Conservation (phyloP, 1,284 basidiomycete genomes). For the Trichosporon coremiiforme region DNA sequence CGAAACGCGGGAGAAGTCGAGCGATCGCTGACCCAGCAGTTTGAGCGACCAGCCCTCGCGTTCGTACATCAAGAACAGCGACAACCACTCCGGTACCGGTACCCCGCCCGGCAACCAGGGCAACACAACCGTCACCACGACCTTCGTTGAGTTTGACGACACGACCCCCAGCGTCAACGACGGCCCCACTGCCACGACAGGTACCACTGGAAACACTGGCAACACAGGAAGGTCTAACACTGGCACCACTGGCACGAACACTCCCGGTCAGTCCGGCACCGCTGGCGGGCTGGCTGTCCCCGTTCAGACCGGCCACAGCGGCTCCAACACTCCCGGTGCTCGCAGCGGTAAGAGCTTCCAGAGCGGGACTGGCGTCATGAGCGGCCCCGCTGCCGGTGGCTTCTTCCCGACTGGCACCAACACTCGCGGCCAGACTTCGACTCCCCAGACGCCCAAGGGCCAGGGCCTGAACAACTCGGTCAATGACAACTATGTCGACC, state of each 20-base stretch:
- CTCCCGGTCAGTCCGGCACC: too few relatives aligned
- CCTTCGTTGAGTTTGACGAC: slow-evolving; percentile 8
- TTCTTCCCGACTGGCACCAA: slow-evolving; percentile 1
- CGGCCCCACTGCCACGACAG: neutral
- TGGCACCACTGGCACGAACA: neutral
- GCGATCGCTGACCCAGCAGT: slow-evolving; percentile 11
- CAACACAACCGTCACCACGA: neutral
- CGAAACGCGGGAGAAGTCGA: neutral
- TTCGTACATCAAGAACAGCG: slow-evolving; percentile 45
- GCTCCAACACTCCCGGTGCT: neutral
- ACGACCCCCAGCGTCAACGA: neutral
- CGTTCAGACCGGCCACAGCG: neutral
- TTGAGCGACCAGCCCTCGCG: slow-evolving; percentile 42
- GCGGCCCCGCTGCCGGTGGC: slow-evolving; percentile 11
- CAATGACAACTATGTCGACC: slow-evolving; percentile 15
- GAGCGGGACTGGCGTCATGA: neutral
- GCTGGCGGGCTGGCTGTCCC: neutral
- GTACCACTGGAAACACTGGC: neutral
- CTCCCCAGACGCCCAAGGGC: neutral
- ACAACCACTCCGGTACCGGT: neutral
- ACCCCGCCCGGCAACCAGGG: neutral
- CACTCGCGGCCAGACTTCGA: neutral
- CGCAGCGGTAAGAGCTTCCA: slow-evolving; percentile 4
- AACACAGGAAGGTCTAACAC: neutral
- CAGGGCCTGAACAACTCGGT: slow-evolving; percentile 5